phyloP scores from a whole-genome alignment of 2,329 filamentous ascomycete species.

The Sarocladium brachiariae region DNA sequence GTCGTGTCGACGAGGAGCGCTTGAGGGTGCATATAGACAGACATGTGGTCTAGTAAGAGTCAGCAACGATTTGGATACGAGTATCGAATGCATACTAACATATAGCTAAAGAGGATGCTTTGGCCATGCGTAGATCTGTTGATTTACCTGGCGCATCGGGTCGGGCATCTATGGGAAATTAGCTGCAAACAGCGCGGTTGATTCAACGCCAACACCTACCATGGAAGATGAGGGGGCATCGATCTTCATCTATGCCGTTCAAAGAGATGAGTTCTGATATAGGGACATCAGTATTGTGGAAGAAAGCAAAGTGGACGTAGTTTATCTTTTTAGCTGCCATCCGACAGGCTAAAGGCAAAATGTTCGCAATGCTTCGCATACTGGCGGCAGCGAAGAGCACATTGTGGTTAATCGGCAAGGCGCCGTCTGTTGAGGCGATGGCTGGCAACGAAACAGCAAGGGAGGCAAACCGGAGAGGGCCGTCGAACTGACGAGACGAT shows the following conservation, averaged over 20 bases:
- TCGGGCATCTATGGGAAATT: constrained; percentile 55
- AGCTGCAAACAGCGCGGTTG: background rate
- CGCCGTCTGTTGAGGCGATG: constrained; percentile 47
- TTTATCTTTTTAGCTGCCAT: constrained; percentile 67
- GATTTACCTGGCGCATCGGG: constrained; percentile 67
- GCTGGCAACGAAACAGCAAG: constrained; percentile 58
- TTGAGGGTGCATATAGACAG: constrained; percentile 69
- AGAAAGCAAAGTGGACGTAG: constrained; percentile 73
- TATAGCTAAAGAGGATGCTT: constrained; percentile 57
- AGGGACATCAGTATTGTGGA: constrained; percentile 65
- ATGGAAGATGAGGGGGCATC: constrained; percentile 60
- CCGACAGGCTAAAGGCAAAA: constrained; percentile 79
- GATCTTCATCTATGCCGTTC: constrained; percentile 63
- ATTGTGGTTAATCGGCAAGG: constrained; percentile 52
- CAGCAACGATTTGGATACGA: background rate
- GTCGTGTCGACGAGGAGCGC: constrained; percentile 67
- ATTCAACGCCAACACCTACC: constrained; percentile 31
- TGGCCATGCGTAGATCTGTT: constrained; percentile 61
- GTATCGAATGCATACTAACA: constrained; percentile 31
- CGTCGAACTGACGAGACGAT: constrained; percentile 45
- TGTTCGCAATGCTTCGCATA: constrained; percentile 61
- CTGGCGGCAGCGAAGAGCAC: constrained; percentile 74
- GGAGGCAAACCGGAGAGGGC: constrained; percentile 60
- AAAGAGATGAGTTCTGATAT: constrained; percentile 64
- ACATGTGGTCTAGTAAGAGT: constrained; percentile 50